Base-by-base conservation (phyloP, 306 rosid genomes). In the Pyrus betulifolia region DNA sequence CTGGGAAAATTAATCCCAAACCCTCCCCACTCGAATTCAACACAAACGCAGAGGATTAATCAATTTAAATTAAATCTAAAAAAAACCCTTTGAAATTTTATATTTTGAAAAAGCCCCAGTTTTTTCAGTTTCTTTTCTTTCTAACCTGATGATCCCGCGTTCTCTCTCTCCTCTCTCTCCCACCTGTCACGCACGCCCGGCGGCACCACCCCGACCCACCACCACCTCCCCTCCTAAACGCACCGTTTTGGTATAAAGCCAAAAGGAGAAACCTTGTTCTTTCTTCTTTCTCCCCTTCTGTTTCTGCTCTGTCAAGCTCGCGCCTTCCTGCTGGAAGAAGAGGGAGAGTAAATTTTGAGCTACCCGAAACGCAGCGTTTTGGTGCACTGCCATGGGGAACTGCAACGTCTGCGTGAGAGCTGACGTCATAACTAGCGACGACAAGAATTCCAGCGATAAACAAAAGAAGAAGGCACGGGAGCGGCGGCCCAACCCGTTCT, bases 341-440 rank as follows among this genome's bases (percentile, higher is more conserved):
- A 25, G 28, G 25, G 44, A 9, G 45, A 14, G 21, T 49, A 49
- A 15, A 49, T 49, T 49, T 51, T 15, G 55, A 51, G 55, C 21
- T 51, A 51, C 18, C 54, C 1, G 21, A 51, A 15, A 51, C 21
- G 21, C 8, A 51, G 55, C 1, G 55, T 51, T 51, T 51, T 15
- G 55, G 55, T 51, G 55, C 55, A 63, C 38, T 11, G 44, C 69
- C 6, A 93, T 96, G 99, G 99, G 99, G 3, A 96, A 96, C 73
- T 96, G 99, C 79, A 86, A 81, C 90, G 83, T 77, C 0, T 96
- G 99, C 71, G 79, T 86, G 62, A 73, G 88, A 80, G 84, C 76
- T 27, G 91, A 88, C 8, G 78, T 67, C 73, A 65, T 5, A 23
- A 3, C 1, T 2, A 0, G 55, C 1, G 95, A 81, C 44, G 90